A percentile compares a stretch with the other conserved stretches of the same genome.
These are phyloP conservation scores for Leucogyrophana mollusca DNA, from an alignment of 768 basidiomycete species.

Conservation along the genomic window DNA sequence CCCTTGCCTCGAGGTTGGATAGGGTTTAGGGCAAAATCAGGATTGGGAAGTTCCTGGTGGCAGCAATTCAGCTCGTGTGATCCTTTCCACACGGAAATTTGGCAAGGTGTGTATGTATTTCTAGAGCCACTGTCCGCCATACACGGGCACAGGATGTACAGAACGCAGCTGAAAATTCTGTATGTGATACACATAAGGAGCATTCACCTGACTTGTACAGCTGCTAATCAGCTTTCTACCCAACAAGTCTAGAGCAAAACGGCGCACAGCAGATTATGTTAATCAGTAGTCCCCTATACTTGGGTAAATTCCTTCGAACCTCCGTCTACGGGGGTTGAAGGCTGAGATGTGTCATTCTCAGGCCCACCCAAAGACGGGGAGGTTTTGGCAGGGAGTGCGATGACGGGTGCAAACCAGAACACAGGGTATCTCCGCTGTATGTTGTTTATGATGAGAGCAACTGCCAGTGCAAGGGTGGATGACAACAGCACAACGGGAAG, in stretches of 20 bases:
- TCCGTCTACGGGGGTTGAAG: not conserved
- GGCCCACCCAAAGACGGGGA: not conserved
- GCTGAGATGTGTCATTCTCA: not conserved
- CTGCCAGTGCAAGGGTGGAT: slow-evolving; percentile 39
- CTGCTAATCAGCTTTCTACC: too few species aligned
- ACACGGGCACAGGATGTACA: too few species aligned
- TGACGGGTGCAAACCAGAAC: slow-evolving; percentile 39
- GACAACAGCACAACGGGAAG: slow-evolving; percentile 51
- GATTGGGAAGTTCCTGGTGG: too few species aligned
- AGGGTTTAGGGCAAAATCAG: slow-evolving; percentile 28
- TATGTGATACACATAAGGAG: too few species aligned
- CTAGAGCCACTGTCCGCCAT: too few species aligned
- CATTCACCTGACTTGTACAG: too few species aligned
- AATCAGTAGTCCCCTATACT: not conserved
- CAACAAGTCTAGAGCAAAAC: too few species aligned
- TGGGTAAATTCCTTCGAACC: not conserved
- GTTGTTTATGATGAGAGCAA: slow-evolving; percentile 50
- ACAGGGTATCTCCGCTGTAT: slow-evolving; percentile 49
- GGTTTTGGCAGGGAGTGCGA: not conserved
- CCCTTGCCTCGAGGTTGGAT: slow-evolving; percentile 1
- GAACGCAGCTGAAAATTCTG: too few species aligned
- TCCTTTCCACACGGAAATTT: too few species aligned
- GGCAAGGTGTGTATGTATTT: too few species aligned
- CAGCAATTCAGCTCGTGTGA: too few species aligned
- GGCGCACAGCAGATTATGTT: too few species aligned